A percentile compares a stretch with the other conserved stretches of the same genome.
phyloP scores from a whole-genome alignment of 176 grass and related monocot genomes.

The Phoenix roebelenii region DNA sequence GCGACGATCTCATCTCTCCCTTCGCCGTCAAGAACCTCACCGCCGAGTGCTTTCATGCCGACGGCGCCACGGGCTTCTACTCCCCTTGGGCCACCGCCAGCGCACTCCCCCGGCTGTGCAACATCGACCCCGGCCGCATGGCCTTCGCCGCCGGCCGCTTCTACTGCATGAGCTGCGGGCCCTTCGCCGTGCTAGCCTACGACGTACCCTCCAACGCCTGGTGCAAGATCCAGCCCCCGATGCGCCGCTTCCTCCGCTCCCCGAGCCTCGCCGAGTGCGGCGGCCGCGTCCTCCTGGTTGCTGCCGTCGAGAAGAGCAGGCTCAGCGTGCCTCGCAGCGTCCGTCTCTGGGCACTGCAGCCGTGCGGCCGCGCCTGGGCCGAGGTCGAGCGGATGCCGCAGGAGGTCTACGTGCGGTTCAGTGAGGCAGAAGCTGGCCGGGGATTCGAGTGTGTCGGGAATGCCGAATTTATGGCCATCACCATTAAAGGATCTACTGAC shows the following conservation, averaged over 20 bases:
- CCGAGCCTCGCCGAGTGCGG: constrained; percentile 62
- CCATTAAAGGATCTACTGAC: constrained; percentile 17
- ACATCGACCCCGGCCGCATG: constrained; percentile 67
- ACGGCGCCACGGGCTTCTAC: constrained; percentile 63
- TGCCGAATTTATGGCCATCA: constrained; percentile 54
- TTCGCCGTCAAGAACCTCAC: constrained; percentile 97
- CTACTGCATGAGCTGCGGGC: constrained; percentile 90
- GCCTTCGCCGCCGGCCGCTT: constrained; percentile 53
- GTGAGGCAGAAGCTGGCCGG: constrained; percentile 28
- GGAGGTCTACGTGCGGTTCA: constrained; percentile 58
- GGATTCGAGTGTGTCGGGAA: constrained; percentile 80
- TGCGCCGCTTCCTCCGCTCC: constrained; percentile 75
- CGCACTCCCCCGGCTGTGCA: constrained; percentile 63
- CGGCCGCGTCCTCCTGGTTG: constrained; percentile 51
- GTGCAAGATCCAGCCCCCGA: constrained; percentile 83
- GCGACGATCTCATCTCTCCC: constrained; percentile 81
- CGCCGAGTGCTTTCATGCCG: constrained; percentile 72
- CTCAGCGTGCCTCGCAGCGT: constrained; percentile 89
- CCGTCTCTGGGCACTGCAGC: constrained; percentile 63
- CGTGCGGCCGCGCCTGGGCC: constrained; percentile 41
- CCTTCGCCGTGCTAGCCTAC: constrained; percentile 63
- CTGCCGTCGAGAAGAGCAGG: constrained; percentile 86
- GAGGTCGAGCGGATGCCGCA: constrained; percentile 75
- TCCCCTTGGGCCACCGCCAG: constrained; percentile 38
- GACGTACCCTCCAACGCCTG: constrained; percentile 59